Base-by-base conservation (phyloP, 2,329 filamentous ascomycete species). In the Talaromyces sp. region DNA sequence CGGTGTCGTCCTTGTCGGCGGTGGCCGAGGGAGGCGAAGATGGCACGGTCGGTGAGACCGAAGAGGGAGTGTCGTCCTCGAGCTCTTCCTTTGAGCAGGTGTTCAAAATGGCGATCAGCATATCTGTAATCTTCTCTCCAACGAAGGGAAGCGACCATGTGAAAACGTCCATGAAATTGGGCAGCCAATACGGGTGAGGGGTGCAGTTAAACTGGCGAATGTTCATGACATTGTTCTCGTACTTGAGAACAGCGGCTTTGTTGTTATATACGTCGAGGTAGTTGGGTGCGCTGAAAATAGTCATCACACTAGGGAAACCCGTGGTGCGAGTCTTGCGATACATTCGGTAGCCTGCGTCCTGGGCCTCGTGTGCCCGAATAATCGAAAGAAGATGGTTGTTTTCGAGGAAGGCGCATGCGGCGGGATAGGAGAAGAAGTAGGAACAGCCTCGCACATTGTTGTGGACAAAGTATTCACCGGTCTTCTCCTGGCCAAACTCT, bases 161-260 rank as follows among this genome's bases (percentile, higher is more conserved):
- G 75, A 99, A 99, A 65, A 99, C 95, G 72, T 99, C 95, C 95
- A 99, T 99, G 75, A 99, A 99, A 81, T 99, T 99, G 60, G 95
- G 95, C 55, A 99, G 85, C 95, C 95, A 99, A 82, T 99, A 99
- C 7, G 95, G 95, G 76, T 99, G 95, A 36, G 95, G 95, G 25
- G 95, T 98, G 85, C 93, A 99, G 83, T 99, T 99, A 82, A 99
- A 99, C 78, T 99, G 95, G 63, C 95, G 87, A 73, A 99, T 99
- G 82, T 99, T 99, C 95, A 99, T 99, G 64, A 99, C 95, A 73
- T 99, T 99, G 79, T 99, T 99, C 81, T 99, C 95, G 75, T 99
- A 99, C 81, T 99, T 99, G 71, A 99, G 82, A 47, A 99, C 95
- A 0, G 95, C 95, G 1, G 95, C 95, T 82, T 99, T 99, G 84